Percentiles rank a stretch among this genome's conserved stretches.
These are phyloP conservation scores for Sideroxylon spinosum DNA, from an alignment of 179 eudicot genomes.

Conservation along the genomic window DNA sequence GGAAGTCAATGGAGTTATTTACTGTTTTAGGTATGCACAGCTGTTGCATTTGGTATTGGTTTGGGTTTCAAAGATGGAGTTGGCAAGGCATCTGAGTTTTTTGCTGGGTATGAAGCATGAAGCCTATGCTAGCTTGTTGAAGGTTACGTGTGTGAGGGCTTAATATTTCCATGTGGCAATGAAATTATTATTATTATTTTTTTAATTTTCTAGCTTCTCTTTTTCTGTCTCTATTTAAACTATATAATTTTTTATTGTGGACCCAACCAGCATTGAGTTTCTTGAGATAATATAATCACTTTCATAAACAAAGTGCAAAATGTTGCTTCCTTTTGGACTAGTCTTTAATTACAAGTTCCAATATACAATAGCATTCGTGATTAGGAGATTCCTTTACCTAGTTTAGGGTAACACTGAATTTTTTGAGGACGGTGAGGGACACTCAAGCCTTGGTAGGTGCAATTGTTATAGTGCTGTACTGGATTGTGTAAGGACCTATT, in stretches of 20 bases:
- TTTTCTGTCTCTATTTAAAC: background rate
- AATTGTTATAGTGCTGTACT: no score
- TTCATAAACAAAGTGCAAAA: background rate
- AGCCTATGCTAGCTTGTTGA: slow-evolving; percentile 1
- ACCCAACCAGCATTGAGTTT: background rate
- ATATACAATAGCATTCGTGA: background rate
- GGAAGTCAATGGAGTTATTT: slow-evolving; percentile 34
- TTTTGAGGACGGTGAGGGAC: background rate
- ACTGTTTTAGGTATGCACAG: slow-evolving; percentile 62
- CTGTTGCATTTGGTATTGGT: slow-evolving; percentile 87
- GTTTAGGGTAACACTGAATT: background rate
- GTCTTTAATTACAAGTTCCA: background rate
- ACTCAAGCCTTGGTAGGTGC: background rate
- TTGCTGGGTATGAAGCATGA: slow-evolving; percentile 75
- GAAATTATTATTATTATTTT: background rate
- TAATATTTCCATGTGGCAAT: background rate
- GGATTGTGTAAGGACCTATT: no score
- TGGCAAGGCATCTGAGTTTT: slow-evolving; percentile 92
- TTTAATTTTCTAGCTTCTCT: background rate
- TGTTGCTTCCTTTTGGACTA: background rate
- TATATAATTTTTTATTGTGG: background rate
- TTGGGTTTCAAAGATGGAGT: slow-evolving; percentile 79
- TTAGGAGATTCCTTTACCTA: background rate
- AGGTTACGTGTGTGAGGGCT: background rate
- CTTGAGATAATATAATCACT: background rate